Evolutionary conservation across 768 basidiomycete species (phyloP).

Genomic region (Leccinum broughii): DNA sequence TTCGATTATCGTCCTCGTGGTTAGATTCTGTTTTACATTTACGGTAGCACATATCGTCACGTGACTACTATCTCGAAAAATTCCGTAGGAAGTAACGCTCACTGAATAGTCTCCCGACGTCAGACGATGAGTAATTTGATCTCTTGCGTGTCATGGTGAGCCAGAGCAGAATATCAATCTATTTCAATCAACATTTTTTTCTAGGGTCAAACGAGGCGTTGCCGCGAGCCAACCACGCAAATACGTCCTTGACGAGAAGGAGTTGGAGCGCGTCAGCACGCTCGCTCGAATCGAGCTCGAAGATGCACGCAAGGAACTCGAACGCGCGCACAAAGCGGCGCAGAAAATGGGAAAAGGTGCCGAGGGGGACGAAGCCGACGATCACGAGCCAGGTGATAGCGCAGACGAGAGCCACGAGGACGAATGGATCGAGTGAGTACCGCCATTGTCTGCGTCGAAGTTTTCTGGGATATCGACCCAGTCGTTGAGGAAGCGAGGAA

Average conservation of each 20-base stretch:
- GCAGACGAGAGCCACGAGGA: conserved; percentile 44
- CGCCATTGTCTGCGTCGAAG: conserved; percentile 5
- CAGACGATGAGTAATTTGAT: conserved; percentile 69
- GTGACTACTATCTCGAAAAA: conserved; percentile 15
- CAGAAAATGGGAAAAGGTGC: conserved; percentile 67
- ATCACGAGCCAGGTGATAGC: conserved; percentile 51
- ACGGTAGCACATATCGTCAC: conserved; percentile 9
- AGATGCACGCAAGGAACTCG: conserved; percentile 83
- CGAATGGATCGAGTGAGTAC: conserved; percentile 90
- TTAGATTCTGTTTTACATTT: neutral
- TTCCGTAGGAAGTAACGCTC: neutral
- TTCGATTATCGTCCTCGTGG: neutral
- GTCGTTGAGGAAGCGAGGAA: conserved; percentile 42
- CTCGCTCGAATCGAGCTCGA: conserved; percentile 87
- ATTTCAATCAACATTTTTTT: conserved; percentile 1
- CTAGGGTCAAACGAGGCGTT: conserved; percentile 78
- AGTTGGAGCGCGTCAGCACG: conserved; percentile 85
- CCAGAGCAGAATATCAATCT: neutral
- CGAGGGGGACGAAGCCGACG: conserved; percentile 67
- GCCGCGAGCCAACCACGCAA: conserved; percentile 74
- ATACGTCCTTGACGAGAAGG: conserved; percentile 88
- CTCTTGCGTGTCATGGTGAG: conserved; percentile 64
- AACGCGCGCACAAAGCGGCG: conserved; percentile 77
- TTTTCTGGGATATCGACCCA: conserved; percentile 13
- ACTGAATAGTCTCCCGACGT: neutral